Percentiles rank a stretch among this genome's conserved stretches.
phyloP scores from a whole-genome alignment of 2,329 filamentous ascomycete genomes.

The Pestalotiopsis sp. region DNA sequence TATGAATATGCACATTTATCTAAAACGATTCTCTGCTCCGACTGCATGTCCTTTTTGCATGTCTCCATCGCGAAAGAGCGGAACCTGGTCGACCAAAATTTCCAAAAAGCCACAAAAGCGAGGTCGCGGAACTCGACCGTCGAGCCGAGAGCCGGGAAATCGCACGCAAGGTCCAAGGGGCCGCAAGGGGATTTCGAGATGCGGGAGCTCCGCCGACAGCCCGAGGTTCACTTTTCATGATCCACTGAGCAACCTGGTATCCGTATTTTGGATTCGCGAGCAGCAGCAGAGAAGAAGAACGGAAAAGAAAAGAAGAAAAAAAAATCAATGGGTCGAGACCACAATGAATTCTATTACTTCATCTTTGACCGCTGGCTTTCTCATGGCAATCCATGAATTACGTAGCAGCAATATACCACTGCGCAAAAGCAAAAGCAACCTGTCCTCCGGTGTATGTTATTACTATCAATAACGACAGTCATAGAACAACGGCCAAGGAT shows the following conservation, averaged over 20 bases:
- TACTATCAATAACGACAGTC: background rate
- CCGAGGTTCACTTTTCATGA: background rate
- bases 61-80: too few relatives aligned
- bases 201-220: background rate
- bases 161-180: background rate
- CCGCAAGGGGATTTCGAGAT: background rate
- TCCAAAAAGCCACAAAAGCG: background rate
- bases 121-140: background rate
- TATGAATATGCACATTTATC: background rate
- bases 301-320: background rate
- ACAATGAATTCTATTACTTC: background rate
- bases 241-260: background rate
- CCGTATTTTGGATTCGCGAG: background rate
- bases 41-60: too few relatives aligned
- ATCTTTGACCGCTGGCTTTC: background rate
- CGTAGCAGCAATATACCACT: background rate
- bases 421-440: too few relatives aligned
- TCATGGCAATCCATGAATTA: background rate
- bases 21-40: too few relatives aligned
- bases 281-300: too few relatives aligned
- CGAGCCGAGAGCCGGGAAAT: background rate
- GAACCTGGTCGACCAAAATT: background rate
- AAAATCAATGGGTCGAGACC: background rate
- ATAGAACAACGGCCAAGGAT: background rate
- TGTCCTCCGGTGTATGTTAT: background rate